phyloP scores from a whole-genome alignment of 2,329 filamentous ascomycete genomes.

The Rutstroemia sydowiana region DNA sequence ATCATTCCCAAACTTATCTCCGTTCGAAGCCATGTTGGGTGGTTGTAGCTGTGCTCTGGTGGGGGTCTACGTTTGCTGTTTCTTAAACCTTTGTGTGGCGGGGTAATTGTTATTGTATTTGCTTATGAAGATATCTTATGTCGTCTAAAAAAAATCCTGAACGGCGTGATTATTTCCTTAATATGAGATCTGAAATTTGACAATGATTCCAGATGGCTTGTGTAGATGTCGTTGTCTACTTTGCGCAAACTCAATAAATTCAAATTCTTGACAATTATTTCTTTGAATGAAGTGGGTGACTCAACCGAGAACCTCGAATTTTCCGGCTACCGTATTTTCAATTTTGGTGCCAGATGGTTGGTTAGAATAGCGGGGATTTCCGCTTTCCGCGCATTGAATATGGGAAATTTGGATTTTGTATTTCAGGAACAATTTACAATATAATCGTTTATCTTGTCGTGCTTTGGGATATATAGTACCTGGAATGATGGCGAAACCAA shows the following conservation, averaged over 20 bases:
- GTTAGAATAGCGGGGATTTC: neutral
- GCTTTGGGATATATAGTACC: neutral
- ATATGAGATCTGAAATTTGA: neutral
- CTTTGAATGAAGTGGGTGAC: slow-evolving; percentile 10
- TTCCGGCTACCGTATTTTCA: slow-evolving; percentile 6
- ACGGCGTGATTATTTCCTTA: neutral
- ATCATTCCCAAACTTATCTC: slow-evolving; percentile 62
- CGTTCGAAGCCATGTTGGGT: slow-evolving; percentile 34
- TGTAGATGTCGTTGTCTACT: neutral
- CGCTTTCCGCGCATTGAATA: neutral
- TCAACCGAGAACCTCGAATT: slow-evolving; percentile 9
- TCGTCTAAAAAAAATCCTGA: neutral
- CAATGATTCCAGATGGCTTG: neutral
- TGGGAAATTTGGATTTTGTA: neutral
- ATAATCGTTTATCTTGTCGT: neutral
- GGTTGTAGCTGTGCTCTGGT: slow-evolving; percentile 13
- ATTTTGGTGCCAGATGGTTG: neutral
- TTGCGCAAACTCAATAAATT: neutral
- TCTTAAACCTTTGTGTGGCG: slow-evolving; percentile 11
- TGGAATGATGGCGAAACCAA: slow-evolving; percentile 24
- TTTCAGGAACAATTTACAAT: too few species aligned
- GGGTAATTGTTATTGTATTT: slow-evolving; percentile 5
- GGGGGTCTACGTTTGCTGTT: slow-evolving; percentile 7
- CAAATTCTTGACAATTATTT: slow-evolving; percentile 7
- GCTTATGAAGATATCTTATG: neutral